Conservation (phyloP, 768 basidiomycete species). For the Russula sp. region DNA sequence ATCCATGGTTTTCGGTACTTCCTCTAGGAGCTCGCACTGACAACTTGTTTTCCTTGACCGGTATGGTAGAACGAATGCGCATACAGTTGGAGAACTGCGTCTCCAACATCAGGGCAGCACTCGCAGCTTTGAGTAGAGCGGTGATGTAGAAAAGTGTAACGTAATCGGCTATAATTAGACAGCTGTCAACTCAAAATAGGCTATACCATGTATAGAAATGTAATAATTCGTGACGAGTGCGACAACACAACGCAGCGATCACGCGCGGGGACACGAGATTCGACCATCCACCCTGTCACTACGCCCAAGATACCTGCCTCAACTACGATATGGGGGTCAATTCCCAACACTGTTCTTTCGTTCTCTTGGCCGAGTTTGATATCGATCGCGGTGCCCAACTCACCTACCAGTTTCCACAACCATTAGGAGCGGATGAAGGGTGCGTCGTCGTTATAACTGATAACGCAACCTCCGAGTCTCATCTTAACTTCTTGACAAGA, state of each 20-base stretch:
- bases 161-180: background rate
- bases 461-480: background rate
- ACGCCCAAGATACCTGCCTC: background rate
- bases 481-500: slow-evolving; percentile 42
- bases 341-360: slow-evolving; percentile 83
- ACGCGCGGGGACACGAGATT: background rate
- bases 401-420: slow-evolving; percentile 94
- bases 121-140: slow-evolving; percentile 19
- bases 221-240: background rate
- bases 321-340: slow-evolving; percentile 49
- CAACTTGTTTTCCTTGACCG: slow-evolving; percentile 1
- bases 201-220: slow-evolving; percentile 14
- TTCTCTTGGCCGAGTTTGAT: slow-evolving; percentile 98
- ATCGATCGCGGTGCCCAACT: slow-evolving; percentile 92
- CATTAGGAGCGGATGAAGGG: slow-evolving; percentile 93
- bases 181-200: background rate
- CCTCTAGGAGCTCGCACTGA: slow-evolving; percentile 1
- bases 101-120: slow-evolving; percentile 24
- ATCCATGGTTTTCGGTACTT: background rate
- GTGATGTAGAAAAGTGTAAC: slow-evolving; percentile 12
- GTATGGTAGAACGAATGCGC: slow-evolving; percentile 25
- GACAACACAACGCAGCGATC: too few relatives aligned
- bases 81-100: slow-evolving; percentile 24
- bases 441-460: slow-evolving; percentile 39
- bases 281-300: background rate